These are phyloP conservation scores for Obelidium mucronatum DNA, from an alignment of 192 early-diverging fungal genomes.

Conservation along the genomic window DNA sequence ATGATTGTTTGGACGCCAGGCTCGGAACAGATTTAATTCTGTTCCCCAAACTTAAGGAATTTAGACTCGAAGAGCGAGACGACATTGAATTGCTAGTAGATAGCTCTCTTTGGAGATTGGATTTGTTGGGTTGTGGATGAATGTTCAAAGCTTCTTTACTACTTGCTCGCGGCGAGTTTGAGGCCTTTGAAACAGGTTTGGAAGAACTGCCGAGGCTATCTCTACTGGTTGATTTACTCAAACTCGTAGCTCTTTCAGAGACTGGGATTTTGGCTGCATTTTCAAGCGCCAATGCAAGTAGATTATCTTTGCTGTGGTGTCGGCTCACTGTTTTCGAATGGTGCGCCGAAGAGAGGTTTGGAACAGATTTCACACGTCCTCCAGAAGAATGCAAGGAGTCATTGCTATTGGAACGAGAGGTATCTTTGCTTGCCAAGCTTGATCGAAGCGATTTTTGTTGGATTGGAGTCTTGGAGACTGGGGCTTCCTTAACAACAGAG, in stretches of 20 bases:
- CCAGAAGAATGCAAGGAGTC: not conserved
- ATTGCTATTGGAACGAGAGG: too few relatives aligned
- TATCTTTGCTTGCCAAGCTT: too few relatives aligned
- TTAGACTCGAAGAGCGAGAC: not conserved
- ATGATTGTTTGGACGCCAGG: not conserved
- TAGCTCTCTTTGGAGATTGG: not conserved
- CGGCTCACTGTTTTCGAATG: not conserved
- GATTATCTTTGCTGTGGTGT: not conserved
- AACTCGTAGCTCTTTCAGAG: too few relatives aligned
- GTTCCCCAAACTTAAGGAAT: not conserved
- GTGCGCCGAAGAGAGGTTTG: not conserved
- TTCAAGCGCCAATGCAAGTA: not conserved
- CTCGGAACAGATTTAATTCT: conserved; percentile 8
- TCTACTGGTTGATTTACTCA: too few relatives aligned
- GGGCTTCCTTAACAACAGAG: too few relatives aligned
- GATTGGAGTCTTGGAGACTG: too few relatives aligned
- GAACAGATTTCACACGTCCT: not conserved
- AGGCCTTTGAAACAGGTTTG: too few relatives aligned
- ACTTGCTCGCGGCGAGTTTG: too few relatives aligned
- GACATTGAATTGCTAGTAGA: not conserved
- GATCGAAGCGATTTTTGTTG: not conserved
- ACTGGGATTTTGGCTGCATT: too few relatives aligned
- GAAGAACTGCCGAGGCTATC: too few relatives aligned
- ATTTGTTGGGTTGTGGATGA: too few relatives aligned
- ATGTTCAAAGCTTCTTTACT: too few relatives aligned